Evolutionary conservation across 805 yeast species (phyloP).

Genomic region (Candida caryicola): DNA sequence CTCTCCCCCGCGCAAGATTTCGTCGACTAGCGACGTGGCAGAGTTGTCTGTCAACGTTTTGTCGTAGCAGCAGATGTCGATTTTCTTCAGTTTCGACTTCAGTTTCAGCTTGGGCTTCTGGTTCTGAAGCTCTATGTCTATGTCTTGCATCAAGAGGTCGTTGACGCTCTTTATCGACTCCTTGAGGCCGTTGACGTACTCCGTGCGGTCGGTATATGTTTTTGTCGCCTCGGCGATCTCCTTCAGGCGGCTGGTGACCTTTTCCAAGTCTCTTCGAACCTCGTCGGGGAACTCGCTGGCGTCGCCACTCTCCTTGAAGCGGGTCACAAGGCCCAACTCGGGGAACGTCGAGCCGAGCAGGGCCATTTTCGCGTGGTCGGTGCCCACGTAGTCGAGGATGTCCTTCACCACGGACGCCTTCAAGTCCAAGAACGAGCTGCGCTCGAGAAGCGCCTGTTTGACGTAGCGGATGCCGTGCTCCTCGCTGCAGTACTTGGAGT

Average conservation of each 20-base stretch:
- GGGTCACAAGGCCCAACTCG: conserved; percentile 30
- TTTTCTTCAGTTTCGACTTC: conserved; percentile 28
- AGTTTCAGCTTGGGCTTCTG: conserved; percentile 15
- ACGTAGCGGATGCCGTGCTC: conserved; percentile 63
- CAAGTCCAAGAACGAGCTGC: conserved; percentile 7
- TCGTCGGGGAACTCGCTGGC: conserved; percentile 17
- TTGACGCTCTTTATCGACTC: conserved; percentile 38
- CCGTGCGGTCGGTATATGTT: conserved; percentile 14
- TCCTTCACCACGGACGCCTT: conserved; percentile 20
- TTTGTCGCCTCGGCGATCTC: conserved; percentile 12
- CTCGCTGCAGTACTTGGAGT: conserved; percentile 71
- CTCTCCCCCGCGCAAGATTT: neutral
- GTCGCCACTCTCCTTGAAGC: conserved; percentile 16
- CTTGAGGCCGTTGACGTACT: conserved; percentile 27
- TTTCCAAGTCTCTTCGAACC: conserved; percentile 17
- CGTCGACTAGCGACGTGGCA: conserved; percentile 1
- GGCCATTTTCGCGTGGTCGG: conserved; percentile 18
- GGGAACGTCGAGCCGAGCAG: conserved; percentile 43
- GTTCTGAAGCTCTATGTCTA: conserved; percentile 8
- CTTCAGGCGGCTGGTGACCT: conserved; percentile 17
- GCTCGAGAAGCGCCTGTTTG: conserved; percentile 21
- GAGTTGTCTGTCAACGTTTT: conserved; percentile 14
- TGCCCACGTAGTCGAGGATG: conserved; percentile 21
- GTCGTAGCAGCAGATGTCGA: conserved; percentile 57
- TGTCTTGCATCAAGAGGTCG: conserved; percentile 25